Evolutionary conservation across 2,329 filamentous ascomycete genomes (phyloP).

Genomic region (Monosporascus ibericus): DNA sequence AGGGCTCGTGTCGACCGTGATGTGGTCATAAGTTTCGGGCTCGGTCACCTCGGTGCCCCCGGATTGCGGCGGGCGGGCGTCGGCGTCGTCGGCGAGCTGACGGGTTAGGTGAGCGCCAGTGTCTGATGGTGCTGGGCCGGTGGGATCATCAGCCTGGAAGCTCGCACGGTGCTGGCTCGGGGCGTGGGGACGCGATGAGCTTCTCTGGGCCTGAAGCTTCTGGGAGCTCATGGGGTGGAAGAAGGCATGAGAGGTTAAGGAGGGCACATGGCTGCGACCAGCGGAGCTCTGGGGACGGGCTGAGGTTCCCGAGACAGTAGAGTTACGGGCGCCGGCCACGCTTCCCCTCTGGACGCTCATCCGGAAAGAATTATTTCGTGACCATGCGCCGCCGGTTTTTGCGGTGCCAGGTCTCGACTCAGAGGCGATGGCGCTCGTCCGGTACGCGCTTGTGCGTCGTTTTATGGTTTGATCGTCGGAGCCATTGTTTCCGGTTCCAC

Average conservation of each 20-base stretch:
- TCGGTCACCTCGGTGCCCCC: conserved; percentile 78
- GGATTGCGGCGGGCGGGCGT: conserved; percentile 59
- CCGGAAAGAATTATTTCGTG: conserved; percentile 50
- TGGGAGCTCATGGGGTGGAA: conserved; percentile 97
- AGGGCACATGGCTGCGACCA: conserved; percentile 83
- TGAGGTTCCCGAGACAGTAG: conserved; percentile 33
- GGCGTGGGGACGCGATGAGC: conserved; percentile 42
- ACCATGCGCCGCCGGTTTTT: conserved; percentile 43
- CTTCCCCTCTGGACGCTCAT: conserved; percentile 40
- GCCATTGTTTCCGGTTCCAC: conserved; percentile 8
- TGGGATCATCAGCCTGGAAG: conserved; percentile 25
- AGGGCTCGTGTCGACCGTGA: conserved; percentile 70
- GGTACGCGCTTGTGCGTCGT: conserved; percentile 25
- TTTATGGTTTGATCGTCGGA: conserved; percentile 22
- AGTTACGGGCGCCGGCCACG: conserved; percentile 30
- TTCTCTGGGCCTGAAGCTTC: conserved; percentile 83
- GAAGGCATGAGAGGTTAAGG: conserved; percentile 82
- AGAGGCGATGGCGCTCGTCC: conserved; percentile 33
- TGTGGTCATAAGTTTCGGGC: conserved; percentile 61
- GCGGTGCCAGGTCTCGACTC: conserved; percentile 52
- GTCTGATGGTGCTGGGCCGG: conserved; percentile 20
- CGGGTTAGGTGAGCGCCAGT: conserved; percentile 26
- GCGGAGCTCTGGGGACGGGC: conserved; percentile 60
- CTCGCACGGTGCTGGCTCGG: conserved; percentile 32
- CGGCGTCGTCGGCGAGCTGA: conserved; percentile 36